phyloP scores from a whole-genome alignment of 345 rosid species.

The Ailanthus altissimus region DNA sequence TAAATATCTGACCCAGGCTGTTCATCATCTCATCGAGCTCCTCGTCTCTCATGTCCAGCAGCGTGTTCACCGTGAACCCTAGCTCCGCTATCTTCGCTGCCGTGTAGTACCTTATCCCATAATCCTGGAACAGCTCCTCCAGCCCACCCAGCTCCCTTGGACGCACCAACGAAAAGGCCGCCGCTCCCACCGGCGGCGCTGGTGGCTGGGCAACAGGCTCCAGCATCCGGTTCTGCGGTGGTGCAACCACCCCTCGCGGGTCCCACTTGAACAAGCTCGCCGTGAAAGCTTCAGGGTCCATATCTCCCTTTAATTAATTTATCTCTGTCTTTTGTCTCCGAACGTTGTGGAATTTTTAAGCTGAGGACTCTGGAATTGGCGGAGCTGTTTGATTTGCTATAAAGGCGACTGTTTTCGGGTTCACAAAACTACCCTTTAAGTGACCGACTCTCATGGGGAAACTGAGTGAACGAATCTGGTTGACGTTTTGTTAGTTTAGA shows the following conservation, averaged over 20 bases:
- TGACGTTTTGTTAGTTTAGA: slow-evolving; percentile 23
- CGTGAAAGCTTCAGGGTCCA: slow-evolving; percentile 87
- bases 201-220: slow-evolving; percentile 34
- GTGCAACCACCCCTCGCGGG: slow-evolving; percentile 43
- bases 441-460: background rate
- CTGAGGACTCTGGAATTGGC: background rate
- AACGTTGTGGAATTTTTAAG: background rate
- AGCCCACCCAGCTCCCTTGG: slow-evolving; percentile 66
- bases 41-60: slow-evolving; percentile 86
- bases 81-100: slow-evolving; percentile 90
- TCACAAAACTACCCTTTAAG: slow-evolving; percentile 39
- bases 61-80: slow-evolving; percentile 94
- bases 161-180: slow-evolving; percentile 40
- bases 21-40: slow-evolving; percentile 99
- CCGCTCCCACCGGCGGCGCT: slow-evolving; percentile 29
- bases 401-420: slow-evolving; percentile 24
- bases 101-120: slow-evolving; percentile 83
- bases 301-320: background rate
- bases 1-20: slow-evolving; percentile 78
- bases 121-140: slow-evolving; percentile 78
- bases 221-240: slow-evolving; percentile 32
- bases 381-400: slow-evolving; percentile 20
- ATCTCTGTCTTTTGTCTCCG: background rate
- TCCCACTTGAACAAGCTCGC: slow-evolving; percentile 84
- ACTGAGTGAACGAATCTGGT: slow-evolving; percentile 13